These are phyloP conservation scores for Citrus australasica DNA, from an alignment of 345 rosid genomes.

Conservation along the genomic window DNA sequence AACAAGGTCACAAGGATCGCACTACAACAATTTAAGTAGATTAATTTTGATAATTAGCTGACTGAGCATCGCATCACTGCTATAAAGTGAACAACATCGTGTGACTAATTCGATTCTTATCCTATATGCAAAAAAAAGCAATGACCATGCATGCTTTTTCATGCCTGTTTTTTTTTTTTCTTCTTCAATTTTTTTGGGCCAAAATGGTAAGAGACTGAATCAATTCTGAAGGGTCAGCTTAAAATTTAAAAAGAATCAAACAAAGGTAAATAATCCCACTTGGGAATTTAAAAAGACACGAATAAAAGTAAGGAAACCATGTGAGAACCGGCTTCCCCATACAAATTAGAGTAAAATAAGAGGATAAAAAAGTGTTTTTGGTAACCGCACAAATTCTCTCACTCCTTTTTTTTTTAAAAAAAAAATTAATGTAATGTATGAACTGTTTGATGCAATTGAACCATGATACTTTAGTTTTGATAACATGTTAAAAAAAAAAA, in stretches of 20 bases:
- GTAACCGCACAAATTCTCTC: no score
- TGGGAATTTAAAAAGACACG: neutral
- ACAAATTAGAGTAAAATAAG: neutral
- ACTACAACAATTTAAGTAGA: no score
- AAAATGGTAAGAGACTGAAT: neutral
- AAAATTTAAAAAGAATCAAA: neutral
- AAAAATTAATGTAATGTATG: no score
- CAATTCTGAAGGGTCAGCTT: neutral
- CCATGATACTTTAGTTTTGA: no score
- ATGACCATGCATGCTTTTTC: neutral
- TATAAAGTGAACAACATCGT: no score
- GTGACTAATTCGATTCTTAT: neutral
- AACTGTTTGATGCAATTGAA: no score
- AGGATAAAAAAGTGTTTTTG: neutral
- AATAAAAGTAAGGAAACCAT: neutral
- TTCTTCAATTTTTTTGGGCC: no score
- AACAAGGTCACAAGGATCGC: rapidly evolving
- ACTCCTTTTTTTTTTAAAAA: no score
- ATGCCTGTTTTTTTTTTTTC: neutral
- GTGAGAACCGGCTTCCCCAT: neutral
- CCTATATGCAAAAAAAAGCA: neutral
- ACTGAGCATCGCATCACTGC: no score
- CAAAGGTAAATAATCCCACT: neutral
- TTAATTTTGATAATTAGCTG: no score
- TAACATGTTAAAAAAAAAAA: no score